phyloP scores from a whole-genome alignment of 2,329 filamentous ascomycete genomes.

The Cladorrhinum sp. region DNA sequence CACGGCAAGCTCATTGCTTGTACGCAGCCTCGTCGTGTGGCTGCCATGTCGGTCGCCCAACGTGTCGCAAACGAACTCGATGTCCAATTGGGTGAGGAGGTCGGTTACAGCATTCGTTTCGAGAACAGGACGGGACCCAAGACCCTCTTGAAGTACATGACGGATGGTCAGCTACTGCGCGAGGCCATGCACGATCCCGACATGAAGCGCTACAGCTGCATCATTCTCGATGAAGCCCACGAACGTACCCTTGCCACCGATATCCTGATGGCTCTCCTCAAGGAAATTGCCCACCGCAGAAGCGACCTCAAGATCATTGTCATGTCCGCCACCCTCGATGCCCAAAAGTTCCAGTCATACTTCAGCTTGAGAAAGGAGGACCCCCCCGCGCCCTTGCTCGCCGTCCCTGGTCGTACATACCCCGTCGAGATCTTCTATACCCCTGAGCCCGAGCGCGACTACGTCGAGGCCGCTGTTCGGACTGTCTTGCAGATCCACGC shows the following conservation, averaged over 20 bases:
- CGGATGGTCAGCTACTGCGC: constrained; percentile 94
- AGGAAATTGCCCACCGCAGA: constrained; percentile 78
- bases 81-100: constrained; percentile 85
- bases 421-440: constrained; percentile 99
- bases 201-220: constrained; percentile 89
- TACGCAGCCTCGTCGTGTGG: constrained; percentile 95
- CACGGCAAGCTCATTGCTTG: constrained; percentile 90
- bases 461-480: constrained; percentile 89
- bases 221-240: constrained; percentile 98
- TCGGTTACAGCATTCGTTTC: constrained; percentile 98
- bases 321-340: constrained; percentile 97
- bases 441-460: constrained; percentile 91
- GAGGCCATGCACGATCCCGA: constrained; percentile 96
- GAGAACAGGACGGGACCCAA: constrained; percentile 88
- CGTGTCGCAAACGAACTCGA: constrained; percentile 98
- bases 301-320: constrained; percentile 96
- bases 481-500: constrained; percentile 97
- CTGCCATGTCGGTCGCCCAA: constrained; percentile 97
- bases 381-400: constrained; percentile 70
- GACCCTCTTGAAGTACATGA: constrained; percentile 99
- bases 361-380: constrained; percentile 64
- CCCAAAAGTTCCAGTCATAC: constrained; percentile 96
- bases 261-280: constrained; percentile 93
- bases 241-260: constrained; percentile 96
- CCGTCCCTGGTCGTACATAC: constrained; percentile 91